Base-by-base conservation (phyloP, 75 land plant genomes). In the Sequoia sempervirens region DNA sequence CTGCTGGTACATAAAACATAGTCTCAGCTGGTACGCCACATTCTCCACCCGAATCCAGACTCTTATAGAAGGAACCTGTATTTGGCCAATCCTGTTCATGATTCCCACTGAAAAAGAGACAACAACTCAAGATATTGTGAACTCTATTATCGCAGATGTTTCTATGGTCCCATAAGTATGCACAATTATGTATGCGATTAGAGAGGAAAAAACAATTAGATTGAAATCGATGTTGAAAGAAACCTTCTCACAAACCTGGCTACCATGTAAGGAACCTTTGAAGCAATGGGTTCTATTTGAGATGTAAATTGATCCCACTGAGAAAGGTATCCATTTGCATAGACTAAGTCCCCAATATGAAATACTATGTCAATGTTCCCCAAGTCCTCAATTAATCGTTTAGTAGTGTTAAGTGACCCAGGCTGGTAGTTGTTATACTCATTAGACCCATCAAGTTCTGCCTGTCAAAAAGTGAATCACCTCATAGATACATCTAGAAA, bases 231-330 rank as follows among this genome's bases (percentile, higher is more conserved):
- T 34, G 13, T 80, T 46, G 26, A 26, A 4, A n/a, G 37, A 36
- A 40, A 56, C 52, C 78, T 47, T 23, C 4, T n/a, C 36, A 40
- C 86, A 75, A 26, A 97, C 99, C 96, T 97, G 81, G 94, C 93
- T 84, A 94, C 58, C 99, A 97, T 97, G 87, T 96, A 97, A 34
- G 99, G 98, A 11, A 97, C 96, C 78, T 86, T 84, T 75, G 95
- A 90, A 37, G 96, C 89, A 73, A 97, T 92, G 9, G 92, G 90
- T 82, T 92, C 95, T 43, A 97, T 88, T 75, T 97, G 99, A 82
- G 94, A 83, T 12, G 94, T 95, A 85, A 97, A 97, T 52, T 97
- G 99, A 84, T 97, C 99, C 98, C 99, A 97, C 43, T 97, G 92
- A 54, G 95, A 94, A 32, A 96, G 41, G 75, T 97, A 97, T 2